Evolutionary conservation across 2,329 filamentous ascomycete genomes (phyloP), one percentile per base, ranked within the genome.

Genomic region (Gaeumannomyces sp.): DNA sequence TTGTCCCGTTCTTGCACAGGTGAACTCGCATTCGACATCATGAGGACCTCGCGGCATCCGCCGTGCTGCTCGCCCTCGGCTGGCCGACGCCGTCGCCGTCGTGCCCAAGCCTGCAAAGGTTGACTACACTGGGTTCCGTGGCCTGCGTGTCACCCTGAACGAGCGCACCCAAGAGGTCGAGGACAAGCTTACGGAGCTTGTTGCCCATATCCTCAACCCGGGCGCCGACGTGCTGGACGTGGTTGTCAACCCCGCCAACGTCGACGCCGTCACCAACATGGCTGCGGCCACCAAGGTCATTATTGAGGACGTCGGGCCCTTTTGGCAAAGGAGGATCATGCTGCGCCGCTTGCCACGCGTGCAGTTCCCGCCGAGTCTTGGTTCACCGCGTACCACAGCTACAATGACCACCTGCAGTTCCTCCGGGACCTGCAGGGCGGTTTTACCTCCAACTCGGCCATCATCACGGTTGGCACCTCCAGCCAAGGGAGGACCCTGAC

Each of bases 381-480:
- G 81, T 86, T 84, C 72, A 76, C 81, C 63, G 73, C 76, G 22
- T 86, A 85, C 67, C 83, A 86, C 66, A 64, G 77, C 1, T 85
- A 84, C 67, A 76, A 75, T 1, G 82, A 85, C 68, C 83, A 86
- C 67, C 64, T 83, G 29, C 70, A 74, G 38, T 85, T 79, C 70
- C 76, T 83, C 69, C 73, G 75, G 4, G 78, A 81, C 65, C 73
- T 86, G 13, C 77, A 79, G 38, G 73, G 75, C 1, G 69, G 74
- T 3, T 80, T 81, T 69, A 76, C 82, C 4, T 67, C 72, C 4
- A 79, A 82, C 67, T 78, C 82, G 16, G 79, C 83, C 70, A 76
- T 83, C 59, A 75, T 84, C 53, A 75, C 73, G 22, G 73, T 76
- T 10, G 83, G 83, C 3, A 73, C 70, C 11, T 83, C 81, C 6